Evolutionary conservation across 2,329 filamentous ascomycete genomes (phyloP).

Genomic region (Paracamarosporium sp.): DNA sequence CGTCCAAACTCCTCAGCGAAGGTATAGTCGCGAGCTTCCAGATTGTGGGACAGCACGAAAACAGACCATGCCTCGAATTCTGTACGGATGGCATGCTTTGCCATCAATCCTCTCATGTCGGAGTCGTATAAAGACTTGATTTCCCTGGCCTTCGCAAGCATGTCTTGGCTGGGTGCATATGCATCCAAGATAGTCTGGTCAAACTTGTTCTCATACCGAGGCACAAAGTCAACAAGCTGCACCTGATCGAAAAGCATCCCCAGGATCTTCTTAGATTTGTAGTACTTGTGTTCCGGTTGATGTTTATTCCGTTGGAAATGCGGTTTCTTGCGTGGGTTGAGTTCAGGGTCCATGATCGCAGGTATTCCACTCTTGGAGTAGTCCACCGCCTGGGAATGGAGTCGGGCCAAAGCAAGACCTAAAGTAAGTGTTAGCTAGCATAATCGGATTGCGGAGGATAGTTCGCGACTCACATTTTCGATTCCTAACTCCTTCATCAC

Average conservation of each 20-base stretch:
- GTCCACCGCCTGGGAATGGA: constrained; percentile 93
- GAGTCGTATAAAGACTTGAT: constrained; percentile 82
- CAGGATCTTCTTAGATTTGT: constrained; percentile 74
- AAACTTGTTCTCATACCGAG: constrained; percentile 75
- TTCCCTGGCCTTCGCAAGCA: constrained; percentile 65
- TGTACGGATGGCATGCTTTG: constrained; percentile 79
- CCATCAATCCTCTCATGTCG: constrained; percentile 79
- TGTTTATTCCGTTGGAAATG: constrained; percentile 84
- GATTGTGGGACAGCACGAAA: constrained; percentile 79
- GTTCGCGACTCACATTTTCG: constrained; percentile 64
- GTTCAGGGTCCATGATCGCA: constrained; percentile 68
- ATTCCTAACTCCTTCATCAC: constrained; percentile 69
- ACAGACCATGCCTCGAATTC: constrained; percentile 94
- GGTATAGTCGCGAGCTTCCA: constrained; percentile 80
- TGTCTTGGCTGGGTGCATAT: constrained; percentile 62
- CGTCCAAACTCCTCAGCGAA: constrained; percentile 81
- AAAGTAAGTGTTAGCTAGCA: background rate
- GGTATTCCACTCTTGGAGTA: constrained; percentile 89
- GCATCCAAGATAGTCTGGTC: constrained; percentile 75
- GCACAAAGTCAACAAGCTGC: constrained; percentile 70
- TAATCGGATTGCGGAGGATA: background rate
- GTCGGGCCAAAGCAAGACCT: constrained; percentile 73
- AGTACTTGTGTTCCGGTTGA: constrained; percentile 57
- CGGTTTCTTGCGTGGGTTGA: constrained; percentile 73
- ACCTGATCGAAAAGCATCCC: constrained; percentile 85